Percentiles rank a stretch among this genome's conserved stretches.
phyloP scores from a whole-genome alignment of 441 rosid genomes.

The Erodium moschatum region DNA sequence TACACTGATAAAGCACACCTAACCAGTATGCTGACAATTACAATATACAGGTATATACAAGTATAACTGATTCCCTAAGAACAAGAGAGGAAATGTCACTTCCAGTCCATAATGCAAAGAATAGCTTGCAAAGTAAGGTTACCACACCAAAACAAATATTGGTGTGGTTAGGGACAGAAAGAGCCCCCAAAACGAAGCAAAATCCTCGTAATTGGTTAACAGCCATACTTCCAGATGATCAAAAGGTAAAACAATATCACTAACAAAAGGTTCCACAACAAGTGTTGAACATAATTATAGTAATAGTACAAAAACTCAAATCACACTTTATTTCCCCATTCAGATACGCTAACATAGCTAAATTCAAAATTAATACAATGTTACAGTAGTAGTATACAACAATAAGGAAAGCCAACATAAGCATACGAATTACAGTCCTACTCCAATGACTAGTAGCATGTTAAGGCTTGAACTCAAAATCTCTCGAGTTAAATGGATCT shows the following conservation, averaged over 20 bases:
- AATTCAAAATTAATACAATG: constrained; percentile 2
- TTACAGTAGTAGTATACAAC: neutral
- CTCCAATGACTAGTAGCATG: neutral
- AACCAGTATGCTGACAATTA: neutral
- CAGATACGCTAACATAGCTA: neutral
- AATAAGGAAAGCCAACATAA: neutral
- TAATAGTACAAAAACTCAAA: neutral
- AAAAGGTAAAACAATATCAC: neutral
- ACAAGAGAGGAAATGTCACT: neutral
- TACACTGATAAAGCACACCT: neutral
- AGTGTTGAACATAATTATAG: neutral
- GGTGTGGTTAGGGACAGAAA: neutral
- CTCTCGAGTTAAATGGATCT: neutral
- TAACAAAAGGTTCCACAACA: neutral
- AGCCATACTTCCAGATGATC: neutral
- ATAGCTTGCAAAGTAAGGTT: neutral
- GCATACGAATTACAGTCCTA: neutral
- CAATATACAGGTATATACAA: neutral
- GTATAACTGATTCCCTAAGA: neutral
- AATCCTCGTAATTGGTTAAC: neutral
- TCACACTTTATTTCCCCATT: neutral
- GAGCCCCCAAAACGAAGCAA: neutral
- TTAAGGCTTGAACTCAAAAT: neutral
- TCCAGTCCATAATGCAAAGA: neutral
- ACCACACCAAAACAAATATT: neutral